Conservation (phyloP, 2,329 filamentous ascomycete species). For the Alternaria brassicae region DNA sequence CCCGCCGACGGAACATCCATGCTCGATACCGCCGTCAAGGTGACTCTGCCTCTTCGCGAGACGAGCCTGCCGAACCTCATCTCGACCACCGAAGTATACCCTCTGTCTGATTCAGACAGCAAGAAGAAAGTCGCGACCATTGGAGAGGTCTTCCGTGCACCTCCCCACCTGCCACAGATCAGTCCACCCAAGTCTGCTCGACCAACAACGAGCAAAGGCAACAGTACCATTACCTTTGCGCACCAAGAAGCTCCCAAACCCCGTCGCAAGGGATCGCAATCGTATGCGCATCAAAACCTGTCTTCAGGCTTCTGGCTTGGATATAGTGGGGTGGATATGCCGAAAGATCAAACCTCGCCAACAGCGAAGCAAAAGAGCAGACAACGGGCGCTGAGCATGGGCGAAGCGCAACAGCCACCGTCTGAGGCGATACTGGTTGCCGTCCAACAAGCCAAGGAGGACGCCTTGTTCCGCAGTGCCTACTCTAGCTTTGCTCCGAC, state of each 20-base stretch:
- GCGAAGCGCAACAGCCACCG: conserved; percentile 64
- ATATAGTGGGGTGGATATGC: conserved; percentile 58
- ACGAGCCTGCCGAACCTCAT: conserved; percentile 76
- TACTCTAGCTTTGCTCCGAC: conserved; percentile 83
- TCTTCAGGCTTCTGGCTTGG: conserved; percentile 70
- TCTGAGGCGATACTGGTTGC: conserved; percentile 51
- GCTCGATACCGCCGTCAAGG: conserved; percentile 52
- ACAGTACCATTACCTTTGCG: conserved; percentile 58
- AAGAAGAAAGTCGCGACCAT: conserved; percentile 68
- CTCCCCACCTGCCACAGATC: conserved; percentile 68
- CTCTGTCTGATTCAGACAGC: conserved; percentile 53
- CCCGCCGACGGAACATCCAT: conserved; percentile 45
- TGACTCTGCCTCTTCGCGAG: conserved; percentile 64
- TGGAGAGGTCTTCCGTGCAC: conserved; percentile 76
- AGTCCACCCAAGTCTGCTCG: conserved; percentile 76
- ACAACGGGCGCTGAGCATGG: conserved; percentile 72
- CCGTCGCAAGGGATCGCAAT: conserved; percentile 50
- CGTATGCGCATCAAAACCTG: conserved; percentile 72
- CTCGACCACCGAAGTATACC: conserved; percentile 70
- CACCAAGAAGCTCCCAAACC: conserved; percentile 61
- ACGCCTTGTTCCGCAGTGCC: conserved; percentile 75
- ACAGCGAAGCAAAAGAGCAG: conserved; percentile 72
- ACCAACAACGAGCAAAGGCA: conserved; percentile 67
- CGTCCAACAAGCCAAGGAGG: conserved; percentile 69
- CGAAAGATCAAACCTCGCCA: conserved; percentile 61